These are phyloP conservation scores for Saccharum hybrid DNA, from an alignment of 202 grass and related monocot genomes.

Conservation along the genomic window DNA sequence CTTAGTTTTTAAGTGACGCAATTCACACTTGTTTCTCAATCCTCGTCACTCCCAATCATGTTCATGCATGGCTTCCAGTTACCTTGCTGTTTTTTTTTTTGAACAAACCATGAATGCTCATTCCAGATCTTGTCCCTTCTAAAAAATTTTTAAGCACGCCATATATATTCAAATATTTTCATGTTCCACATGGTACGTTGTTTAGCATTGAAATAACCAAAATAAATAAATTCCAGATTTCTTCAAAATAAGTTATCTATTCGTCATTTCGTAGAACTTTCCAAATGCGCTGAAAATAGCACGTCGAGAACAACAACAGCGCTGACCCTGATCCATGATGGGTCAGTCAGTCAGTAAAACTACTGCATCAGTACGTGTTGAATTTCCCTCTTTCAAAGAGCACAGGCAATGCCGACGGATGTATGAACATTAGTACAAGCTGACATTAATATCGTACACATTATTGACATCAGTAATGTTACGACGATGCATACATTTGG, in stretches of 20 bases:
- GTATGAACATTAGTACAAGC: not conserved
- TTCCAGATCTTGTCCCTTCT: too few relatives aligned
- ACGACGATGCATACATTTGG: not conserved
- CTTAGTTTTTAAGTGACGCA: too few relatives aligned
- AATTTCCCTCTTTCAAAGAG: not conserved
- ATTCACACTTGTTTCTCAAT: too few relatives aligned
- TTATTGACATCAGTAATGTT: not conserved
- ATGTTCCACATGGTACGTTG: too few relatives aligned
- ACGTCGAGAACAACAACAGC: not conserved
- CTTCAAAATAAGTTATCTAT: not conserved
- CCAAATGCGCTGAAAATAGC: not conserved
- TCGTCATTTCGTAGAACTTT: not conserved
- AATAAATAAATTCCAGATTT: not conserved
- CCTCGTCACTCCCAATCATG: too few relatives aligned
- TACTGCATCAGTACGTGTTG: not conserved
- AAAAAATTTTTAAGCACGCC: too few relatives aligned
- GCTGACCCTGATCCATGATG: not conserved
- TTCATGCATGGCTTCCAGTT: too few relatives aligned
- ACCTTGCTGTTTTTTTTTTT: too few relatives aligned
- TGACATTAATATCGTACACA: not conserved
- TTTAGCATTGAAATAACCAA: not conserved
- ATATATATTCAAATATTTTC: too few relatives aligned
- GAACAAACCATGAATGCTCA: too few relatives aligned
- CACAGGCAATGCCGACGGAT: not conserved
- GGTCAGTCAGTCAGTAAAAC: not conserved